Evolutionary conservation across 176 grass and related monocot genomes (phyloP), one percentile per base, ranked within the genome.

Genomic region (Carex parvula): DNA sequence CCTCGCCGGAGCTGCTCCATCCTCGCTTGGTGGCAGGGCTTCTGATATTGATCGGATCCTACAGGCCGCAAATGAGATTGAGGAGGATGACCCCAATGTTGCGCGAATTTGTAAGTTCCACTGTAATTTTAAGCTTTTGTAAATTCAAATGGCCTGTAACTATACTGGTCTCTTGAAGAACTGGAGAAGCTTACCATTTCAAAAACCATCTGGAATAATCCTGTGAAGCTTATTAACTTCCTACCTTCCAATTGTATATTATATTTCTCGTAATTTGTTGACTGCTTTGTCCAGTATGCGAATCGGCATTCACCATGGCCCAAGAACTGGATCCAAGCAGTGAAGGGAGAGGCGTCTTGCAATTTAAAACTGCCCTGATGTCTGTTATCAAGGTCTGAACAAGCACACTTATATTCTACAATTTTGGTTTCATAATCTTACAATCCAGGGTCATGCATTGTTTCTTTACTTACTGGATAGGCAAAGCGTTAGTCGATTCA

Each of bases 21-120:
- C 89, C 17, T 94, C 92, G 29, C 88, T 98, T 11, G 91, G 87
- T 3, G 61, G 61, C 12, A 75, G 80, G 70, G 88, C 82, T 75
- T 88, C 92, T 81, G 92, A 93, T 87, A 93, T 98, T 84, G 91
- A 98, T 63, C 89, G 88, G 73, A 98, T 95, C 83, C 84, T 98
- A 84, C 95, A 95, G 83, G 93, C 88, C 13, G 96, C 89, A 0
- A 87, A 95, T 61, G 91, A 95, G 83, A 90, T 98, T 91, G 93
- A 87, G 91, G 86, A 86, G 9, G 96, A 95, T 6, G 89, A 95
- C 75, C 91, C 93, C 62, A 95, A 93, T 84, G 83, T 98, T 84
- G 93, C 93, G 0, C 87, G 91, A 81, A 98, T 95, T 81, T 90
- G 96, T 91, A 39, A 74, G 88, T 80, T 50, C 3, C 50, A 16